A percentile compares a stretch with the other conserved stretches of the same genome.
Evolutionary conservation across 2,329 filamentous ascomycete species (phyloP).

Genomic region (Fonsecaea erecta): DNA sequence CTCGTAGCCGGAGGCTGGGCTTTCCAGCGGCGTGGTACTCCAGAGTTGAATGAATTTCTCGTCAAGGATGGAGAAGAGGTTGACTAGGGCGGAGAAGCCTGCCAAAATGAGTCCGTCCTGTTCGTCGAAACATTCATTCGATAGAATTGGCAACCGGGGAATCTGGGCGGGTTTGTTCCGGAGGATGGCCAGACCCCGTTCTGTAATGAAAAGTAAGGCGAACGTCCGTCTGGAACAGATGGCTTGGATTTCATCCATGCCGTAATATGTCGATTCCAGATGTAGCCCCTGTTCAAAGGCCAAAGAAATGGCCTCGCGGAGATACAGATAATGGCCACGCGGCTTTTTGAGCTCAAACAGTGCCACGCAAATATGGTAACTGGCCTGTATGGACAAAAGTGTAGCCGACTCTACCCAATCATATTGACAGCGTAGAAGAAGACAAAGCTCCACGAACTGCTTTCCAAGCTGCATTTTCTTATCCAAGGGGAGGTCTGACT

Average conservation of each 20-base stretch:
- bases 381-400: conserved; percentile 35
- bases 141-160: conserved; percentile 29
- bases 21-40: conserved; percentile 28
- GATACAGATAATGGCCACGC: conserved; percentile 37
- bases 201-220: conserved; percentile 38
- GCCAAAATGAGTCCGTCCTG: conserved; percentile 36
- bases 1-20: conserved; percentile 15
- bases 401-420: conserved; percentile 37
- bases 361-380: conserved; percentile 36
- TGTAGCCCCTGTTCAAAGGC: conserved; percentile 35
- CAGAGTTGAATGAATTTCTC: conserved; percentile 38
- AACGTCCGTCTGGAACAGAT: conserved; percentile 38
- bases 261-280: conserved; percentile 31
- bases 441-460: conserved; percentile 35
- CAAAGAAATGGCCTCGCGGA: conserved; percentile 38
- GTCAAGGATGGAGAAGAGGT: conserved; percentile 37
- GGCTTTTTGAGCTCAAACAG: conserved; percentile 38
- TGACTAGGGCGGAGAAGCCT: conserved; percentile 35
- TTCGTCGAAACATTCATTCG: conserved; percentile 37
- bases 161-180: conserved; percentile 38
- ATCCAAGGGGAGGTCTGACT: conserved; percentile 35
- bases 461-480: conserved; percentile 35
- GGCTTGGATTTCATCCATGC: conserved; percentile 31
- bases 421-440: conserved; percentile 28
- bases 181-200: conserved; percentile 37